Percentiles rank a stretch among this genome's conserved stretches.
Evolutionary conservation across 2,329 filamentous ascomycete genomes (phyloP).

Genomic region (Fusarium lyarnte): DNA sequence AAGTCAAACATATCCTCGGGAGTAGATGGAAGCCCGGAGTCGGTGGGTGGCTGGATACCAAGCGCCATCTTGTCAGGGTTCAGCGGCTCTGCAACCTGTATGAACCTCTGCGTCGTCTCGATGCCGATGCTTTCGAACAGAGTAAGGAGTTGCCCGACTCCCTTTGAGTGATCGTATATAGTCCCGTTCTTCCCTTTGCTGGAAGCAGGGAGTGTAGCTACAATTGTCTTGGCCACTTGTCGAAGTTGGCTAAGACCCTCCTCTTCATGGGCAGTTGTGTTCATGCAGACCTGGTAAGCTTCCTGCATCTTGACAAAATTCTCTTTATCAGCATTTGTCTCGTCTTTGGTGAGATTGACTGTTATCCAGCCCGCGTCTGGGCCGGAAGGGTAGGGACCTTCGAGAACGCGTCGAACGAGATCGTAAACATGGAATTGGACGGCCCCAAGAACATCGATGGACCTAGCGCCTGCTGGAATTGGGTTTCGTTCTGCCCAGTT

Average conservation of each 20-base stretch:
- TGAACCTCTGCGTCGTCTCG: conserved; percentile 4
- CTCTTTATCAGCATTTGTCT: conserved; percentile 59
- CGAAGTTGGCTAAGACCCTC: conserved; percentile 66
- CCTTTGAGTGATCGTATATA: neutral
- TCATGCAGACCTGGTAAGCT: conserved; percentile 72
- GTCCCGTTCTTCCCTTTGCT: neutral
- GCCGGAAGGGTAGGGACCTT: conserved; percentile 69
- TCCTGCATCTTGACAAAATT: conserved; percentile 74
- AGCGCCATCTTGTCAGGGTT: conserved; percentile 2
- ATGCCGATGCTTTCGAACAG: conserved; percentile 15
- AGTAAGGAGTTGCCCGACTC: neutral
- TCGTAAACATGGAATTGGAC: neutral
- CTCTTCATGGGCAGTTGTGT: conserved; percentile 65
- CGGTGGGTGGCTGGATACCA: neutral
- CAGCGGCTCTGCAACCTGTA: neutral
- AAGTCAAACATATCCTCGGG: neutral
- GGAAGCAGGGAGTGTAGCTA: neutral
- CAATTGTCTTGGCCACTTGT: conserved; percentile 56
- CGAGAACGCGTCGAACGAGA: neutral
- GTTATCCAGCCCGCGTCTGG: conserved; percentile 23
- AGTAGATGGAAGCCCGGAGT: neutral
- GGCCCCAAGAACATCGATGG: neutral
- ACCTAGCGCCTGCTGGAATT: neutral
- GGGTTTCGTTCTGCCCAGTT: neutral
- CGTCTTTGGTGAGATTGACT: conserved; percentile 38